phyloP scores from a whole-genome alignment of 441 rosid genomes.

The Cnidoscolus chayamansa region DNA sequence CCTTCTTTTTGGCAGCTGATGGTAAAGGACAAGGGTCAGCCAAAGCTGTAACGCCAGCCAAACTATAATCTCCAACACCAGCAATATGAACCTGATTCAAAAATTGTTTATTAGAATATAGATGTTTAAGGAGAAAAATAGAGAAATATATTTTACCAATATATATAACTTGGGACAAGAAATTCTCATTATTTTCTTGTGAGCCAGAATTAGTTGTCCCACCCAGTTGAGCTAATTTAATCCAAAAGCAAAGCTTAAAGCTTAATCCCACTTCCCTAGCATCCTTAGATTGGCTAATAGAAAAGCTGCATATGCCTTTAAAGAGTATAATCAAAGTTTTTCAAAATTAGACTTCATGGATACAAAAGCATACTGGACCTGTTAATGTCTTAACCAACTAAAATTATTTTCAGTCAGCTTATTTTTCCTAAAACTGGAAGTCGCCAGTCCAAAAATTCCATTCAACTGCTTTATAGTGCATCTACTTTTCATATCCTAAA shows the following conservation, averaged over 20 bases:
- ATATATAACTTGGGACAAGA: neutral
- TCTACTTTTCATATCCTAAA: neutral
- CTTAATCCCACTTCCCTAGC: neutral
- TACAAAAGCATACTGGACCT: neutral
- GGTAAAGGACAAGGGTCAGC: constrained; percentile 94
- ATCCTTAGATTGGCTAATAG: neutral
- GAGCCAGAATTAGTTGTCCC: neutral
- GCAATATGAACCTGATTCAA: constrained; percentile 82
- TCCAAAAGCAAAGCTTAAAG: neutral
- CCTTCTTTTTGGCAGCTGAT: constrained; percentile 82
- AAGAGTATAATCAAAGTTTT: neutral
- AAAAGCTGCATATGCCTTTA: neutral
- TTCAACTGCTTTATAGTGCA: neutral
- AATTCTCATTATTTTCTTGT: neutral
- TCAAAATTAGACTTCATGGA: neutral
- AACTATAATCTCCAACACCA: constrained; percentile 86
- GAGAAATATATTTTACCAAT: neutral
- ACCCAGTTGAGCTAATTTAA: neutral
- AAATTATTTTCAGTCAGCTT: neutral
- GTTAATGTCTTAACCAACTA: neutral
- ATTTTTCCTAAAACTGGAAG: neutral
- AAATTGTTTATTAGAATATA: constrained; percentile 17
- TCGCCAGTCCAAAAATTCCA: neutral
- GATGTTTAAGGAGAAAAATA: neutral
- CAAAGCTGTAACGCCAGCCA: constrained; percentile 72